Conservation (phyloP, 2,329 filamentous ascomycete species). For the Ceratocystis destructans region DNA sequence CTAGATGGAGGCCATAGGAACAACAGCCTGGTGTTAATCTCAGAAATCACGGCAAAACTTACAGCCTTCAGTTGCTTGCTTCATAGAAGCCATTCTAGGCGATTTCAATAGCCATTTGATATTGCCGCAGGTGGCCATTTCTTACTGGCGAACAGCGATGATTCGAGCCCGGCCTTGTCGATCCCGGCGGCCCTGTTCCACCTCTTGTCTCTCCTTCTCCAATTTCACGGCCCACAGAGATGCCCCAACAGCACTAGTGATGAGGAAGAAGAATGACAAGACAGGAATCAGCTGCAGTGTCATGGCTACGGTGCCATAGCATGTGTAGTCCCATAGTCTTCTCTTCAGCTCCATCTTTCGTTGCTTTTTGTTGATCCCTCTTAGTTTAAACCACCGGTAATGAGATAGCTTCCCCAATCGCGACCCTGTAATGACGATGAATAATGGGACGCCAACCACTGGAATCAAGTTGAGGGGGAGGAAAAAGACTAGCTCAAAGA, state of each 20-base stretch:
- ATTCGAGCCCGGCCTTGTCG: not conserved
- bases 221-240: slow-evolving; percentile 75
- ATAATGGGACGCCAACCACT: slow-evolving; percentile 67
- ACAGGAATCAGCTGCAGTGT: slow-evolving; percentile 76
- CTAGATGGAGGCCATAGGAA: not conserved
- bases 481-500: slow-evolving; percentile 66
- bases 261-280: slow-evolving; percentile 83
- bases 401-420: slow-evolving; percentile 79
- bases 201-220: slow-evolving; percentile 40
- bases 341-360: slow-evolving; percentile 54
- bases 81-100: not conserved
- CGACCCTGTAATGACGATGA: slow-evolving; percentile 77
- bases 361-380: slow-evolving; percentile 59
- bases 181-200: not conserved
- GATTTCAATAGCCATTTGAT: too few species aligned
- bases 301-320: slow-evolving; percentile 82
- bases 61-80: too few species aligned
- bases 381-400: slow-evolving; percentile 76
- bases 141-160: slow-evolving; percentile 4
- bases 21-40: not conserved
- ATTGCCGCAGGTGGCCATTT: not conserved
- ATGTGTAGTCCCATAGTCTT: slow-evolving; percentile 70
- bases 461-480: slow-evolving; percentile 81
- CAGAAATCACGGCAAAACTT: not conserved
- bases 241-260: slow-evolving; percentile 73